phyloP scores from a whole-genome alignment of 2,329 filamentous ascomycete species.

The Fusarium devonianum region DNA sequence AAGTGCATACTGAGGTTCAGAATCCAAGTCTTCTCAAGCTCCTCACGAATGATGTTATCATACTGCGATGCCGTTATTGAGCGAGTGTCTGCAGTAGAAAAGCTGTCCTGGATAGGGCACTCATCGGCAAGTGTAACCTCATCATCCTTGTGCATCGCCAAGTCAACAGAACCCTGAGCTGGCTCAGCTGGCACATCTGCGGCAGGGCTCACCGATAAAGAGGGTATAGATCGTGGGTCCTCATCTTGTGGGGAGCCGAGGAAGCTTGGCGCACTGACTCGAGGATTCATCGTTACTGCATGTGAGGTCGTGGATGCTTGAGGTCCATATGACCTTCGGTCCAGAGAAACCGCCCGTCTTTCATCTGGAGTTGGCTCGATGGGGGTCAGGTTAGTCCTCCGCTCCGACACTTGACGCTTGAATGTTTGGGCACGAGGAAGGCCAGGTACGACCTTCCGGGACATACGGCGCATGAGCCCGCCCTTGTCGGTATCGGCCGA shows the following conservation, averaged over 20 bases:
- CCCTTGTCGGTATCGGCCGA: constrained; percentile 43
- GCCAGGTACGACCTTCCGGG: constrained; percentile 75
- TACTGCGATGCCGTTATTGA: constrained; percentile 63
- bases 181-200: constrained; percentile 18
- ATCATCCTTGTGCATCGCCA: constrained; percentile 26
- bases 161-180: constrained; percentile 9
- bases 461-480: constrained; percentile 52
- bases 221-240: constrained; percentile 21
- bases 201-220: constrained; percentile 25
- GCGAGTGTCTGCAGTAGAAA: constrained; percentile 51
- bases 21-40: constrained; percentile 91
- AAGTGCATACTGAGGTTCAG: constrained; percentile 99
- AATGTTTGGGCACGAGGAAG: constrained; percentile 81
- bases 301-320: constrained; percentile 35
- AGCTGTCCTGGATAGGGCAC: constrained; percentile 40
- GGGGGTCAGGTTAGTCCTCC: constrained; percentile 74
- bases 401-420: constrained; percentile 82
- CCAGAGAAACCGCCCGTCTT: constrained; percentile 74
- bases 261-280: constrained; percentile 58
- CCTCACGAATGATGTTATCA: constrained; percentile 73
- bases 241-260: constrained; percentile 41
- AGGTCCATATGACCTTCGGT: constrained; percentile 55
- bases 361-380: constrained; percentile 69
- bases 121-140: constrained; percentile 34
- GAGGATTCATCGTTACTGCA: constrained; percentile 46